Conservation (phyloP, 1,139 yeast genomes). For the Taphrina wiesneri region DNA sequence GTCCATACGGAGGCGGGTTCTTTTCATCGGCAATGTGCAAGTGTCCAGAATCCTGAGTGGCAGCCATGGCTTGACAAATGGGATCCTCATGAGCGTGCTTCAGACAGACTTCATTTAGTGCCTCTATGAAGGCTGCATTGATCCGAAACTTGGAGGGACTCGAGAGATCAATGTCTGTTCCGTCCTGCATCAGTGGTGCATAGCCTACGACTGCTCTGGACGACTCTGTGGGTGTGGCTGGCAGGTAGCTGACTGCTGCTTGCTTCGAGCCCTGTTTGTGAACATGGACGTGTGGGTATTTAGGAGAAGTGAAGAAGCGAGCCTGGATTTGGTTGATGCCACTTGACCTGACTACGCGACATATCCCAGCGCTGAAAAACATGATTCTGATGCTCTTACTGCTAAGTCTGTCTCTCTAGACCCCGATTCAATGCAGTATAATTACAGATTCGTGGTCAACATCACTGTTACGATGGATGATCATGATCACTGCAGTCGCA, state of each 20-base stretch:
- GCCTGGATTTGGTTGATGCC: not conserved
- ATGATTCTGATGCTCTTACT: not conserved
- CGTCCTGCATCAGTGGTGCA: conserved; percentile 5
- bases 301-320: conserved; percentile 6
- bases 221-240: not conserved
- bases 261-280: conserved; percentile 12
- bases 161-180: conserved; percentile 18
- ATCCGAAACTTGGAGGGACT: conserved; percentile 6
- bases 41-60: conserved; percentile 56
- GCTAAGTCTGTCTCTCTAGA: too few species aligned
- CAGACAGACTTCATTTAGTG: conserved; percentile 46
- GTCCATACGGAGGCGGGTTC: conserved; percentile 64
- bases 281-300: conserved; percentile 12
- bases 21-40: conserved; percentile 77
- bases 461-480: too few species aligned
- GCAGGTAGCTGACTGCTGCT: conserved; percentile 17
- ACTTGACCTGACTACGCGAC: too few species aligned
- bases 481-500: too few species aligned
- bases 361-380: not conserved
- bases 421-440: too few species aligned
- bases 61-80: conserved; percentile 62
- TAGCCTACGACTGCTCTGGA: conserved; percentile 26
- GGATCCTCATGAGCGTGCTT: conserved; percentile 54
- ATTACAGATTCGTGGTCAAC: too few species aligned
- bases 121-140: conserved; percentile 18